phyloP scores from a whole-genome alignment of 2,329 filamentous ascomycete genomes.

The Colletotrichum plurivorum region DNA sequence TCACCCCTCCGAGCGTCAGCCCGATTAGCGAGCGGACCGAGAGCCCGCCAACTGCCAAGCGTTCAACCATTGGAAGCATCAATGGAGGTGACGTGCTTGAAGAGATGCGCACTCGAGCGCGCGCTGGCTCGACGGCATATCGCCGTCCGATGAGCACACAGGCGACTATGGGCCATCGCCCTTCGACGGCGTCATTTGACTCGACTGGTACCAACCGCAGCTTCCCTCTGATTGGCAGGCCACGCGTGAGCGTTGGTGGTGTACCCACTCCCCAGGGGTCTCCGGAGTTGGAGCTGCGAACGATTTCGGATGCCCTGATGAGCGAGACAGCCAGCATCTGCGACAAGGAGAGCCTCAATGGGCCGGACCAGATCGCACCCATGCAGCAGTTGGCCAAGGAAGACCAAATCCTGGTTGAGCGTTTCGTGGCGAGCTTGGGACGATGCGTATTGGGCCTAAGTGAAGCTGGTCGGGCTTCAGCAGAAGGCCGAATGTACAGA shows the following conservation, averaged over 20 bases:
- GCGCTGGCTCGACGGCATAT: slow-evolving; percentile 51
- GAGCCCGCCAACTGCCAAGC: slow-evolving; percentile 38
- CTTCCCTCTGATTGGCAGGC: slow-evolving; percentile 72
- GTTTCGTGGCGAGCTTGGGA: slow-evolving; percentile 71
- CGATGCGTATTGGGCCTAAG: slow-evolving; percentile 72
- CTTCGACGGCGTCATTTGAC: slow-evolving; percentile 70
- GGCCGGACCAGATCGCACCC: slow-evolving; percentile 53
- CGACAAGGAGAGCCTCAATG: slow-evolving; percentile 50
- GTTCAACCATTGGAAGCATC: slow-evolving; percentile 43
- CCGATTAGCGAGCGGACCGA: slow-evolving; percentile 34
- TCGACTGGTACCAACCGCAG: slow-evolving; percentile 73
- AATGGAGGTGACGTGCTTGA: slow-evolving; percentile 45
- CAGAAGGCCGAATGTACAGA: slow-evolving; percentile 76
- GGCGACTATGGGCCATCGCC: slow-evolving; percentile 62
- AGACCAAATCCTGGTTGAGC: slow-evolving; percentile 72
- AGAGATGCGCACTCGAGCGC: slow-evolving; percentile 40
- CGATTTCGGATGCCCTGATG: slow-evolving; percentile 64
- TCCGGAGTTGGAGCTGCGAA: slow-evolving; percentile 63
- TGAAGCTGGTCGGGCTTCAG: slow-evolving; percentile 66
- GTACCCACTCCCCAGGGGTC: slow-evolving; percentile 63
- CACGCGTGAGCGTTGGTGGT: slow-evolving; percentile 60
- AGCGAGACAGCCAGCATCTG: slow-evolving; percentile 61
- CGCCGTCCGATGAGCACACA: slow-evolving; percentile 60
- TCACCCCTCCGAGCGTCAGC: slow-evolving; percentile 39
- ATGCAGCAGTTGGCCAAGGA: slow-evolving; percentile 66